Conservation (phyloP, 306 rosid genomes). For the Morella rubra region DNA sequence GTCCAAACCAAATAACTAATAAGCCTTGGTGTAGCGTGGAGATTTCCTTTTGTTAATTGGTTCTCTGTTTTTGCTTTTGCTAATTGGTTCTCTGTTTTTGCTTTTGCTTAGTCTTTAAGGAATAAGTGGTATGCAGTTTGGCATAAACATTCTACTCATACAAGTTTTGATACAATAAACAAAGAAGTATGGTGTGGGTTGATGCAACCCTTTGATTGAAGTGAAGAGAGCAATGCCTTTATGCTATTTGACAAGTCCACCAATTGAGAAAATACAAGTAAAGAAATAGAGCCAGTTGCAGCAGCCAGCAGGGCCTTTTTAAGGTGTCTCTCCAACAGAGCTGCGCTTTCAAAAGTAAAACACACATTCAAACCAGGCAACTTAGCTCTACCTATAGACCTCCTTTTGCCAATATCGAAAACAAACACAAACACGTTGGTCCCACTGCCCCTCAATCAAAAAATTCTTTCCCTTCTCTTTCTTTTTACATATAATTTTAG, state of each 20-base stretch:
- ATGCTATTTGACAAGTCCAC: conserved; percentile 24
- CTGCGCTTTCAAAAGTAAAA: conserved; percentile 43
- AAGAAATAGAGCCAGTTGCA: conserved; percentile 22
- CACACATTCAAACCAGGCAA: conserved; percentile 41
- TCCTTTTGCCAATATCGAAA: conserved; percentile 46
- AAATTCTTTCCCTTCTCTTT: conserved; percentile 53
- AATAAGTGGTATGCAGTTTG: no score
- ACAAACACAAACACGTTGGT: conserved; percentile 38
- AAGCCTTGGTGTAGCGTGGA: no score
- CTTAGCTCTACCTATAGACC: conserved; percentile 37
- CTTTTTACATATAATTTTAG: conserved; percentile 23
- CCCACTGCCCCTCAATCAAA: conserved; percentile 51
- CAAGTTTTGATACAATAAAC: no score
- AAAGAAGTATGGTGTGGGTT: neutral
- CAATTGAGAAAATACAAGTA: conserved; percentile 29
- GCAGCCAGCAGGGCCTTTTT: conserved; percentile 17
- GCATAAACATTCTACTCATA: no score
- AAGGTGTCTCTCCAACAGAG: conserved; percentile 32
- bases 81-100: no score
- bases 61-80: no score
- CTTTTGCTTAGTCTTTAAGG: no score
- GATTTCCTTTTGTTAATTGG: no score
- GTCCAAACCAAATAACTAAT: no score
- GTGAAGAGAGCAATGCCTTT: conserved; percentile 15
- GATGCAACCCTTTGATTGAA: conserved; percentile 27